Conservation (phyloP, 305 asterid genomes). For the Fraxinus xanthoxyloides region DNA sequence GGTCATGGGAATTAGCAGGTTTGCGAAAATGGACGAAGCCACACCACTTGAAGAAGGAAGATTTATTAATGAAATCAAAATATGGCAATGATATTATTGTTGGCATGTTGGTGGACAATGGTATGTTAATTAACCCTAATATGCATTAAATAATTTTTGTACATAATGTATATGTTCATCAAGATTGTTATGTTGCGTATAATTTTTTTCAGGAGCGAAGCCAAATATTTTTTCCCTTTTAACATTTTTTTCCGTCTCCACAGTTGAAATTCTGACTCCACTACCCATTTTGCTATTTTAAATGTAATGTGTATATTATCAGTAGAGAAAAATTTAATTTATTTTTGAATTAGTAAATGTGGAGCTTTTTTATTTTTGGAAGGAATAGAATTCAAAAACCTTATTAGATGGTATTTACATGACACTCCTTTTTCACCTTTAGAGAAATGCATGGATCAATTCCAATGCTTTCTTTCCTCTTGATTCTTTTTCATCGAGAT, state of each 20-base stretch:
- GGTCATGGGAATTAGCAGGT: constrained; percentile 91
- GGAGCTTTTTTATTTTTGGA: background rate
- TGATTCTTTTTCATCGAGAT: background rate
- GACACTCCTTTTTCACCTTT: too few relatives aligned
- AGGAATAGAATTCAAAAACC: background rate
- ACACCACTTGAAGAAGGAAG: constrained; percentile 33
- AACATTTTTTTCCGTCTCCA: too few relatives aligned
- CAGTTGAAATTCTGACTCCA: too few relatives aligned
- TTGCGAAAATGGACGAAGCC: constrained; percentile 22
- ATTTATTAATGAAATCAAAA: constrained; percentile 53
- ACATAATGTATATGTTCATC: background rate
- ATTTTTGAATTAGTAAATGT: too few relatives aligned
- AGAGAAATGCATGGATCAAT: background rate
- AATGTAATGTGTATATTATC: background rate
- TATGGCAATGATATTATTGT: constrained; percentile 66
- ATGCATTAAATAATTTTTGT: background rate
- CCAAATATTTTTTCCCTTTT: too few relatives aligned
- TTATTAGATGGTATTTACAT: background rate
- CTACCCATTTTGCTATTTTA: background rate
- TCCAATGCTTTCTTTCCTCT: background rate
- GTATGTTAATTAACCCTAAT: constrained; percentile 29
- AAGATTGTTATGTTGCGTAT: background rate
- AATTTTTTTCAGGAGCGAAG: background rate
- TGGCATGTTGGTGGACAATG: constrained; percentile 79
- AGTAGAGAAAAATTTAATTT: too few relatives aligned